Conservation (phyloP, 1,139 yeast genomes). For the Suhomyces guaymorum region DNA sequence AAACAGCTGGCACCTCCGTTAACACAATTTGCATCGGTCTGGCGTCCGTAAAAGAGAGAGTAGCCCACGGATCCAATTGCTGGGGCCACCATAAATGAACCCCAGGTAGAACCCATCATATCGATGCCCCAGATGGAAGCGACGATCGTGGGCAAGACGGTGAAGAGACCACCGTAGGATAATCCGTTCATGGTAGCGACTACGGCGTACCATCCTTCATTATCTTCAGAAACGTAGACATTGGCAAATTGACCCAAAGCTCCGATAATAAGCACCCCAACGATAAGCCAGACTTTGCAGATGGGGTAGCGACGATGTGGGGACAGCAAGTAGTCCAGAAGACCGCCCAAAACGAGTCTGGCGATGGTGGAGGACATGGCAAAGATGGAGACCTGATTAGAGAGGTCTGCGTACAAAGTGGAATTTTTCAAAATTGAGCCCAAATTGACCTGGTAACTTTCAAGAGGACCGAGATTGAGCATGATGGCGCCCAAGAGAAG, state of each 20-base stretch:
- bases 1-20: conserved; percentile 27
- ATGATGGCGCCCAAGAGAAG: conserved; percentile 62
- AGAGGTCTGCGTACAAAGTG: conserved; percentile 40
- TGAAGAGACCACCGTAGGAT: conserved; percentile 81
- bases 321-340: conserved; percentile 55
- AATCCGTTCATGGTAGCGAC: conserved; percentile 64
- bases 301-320: conserved; percentile 28
- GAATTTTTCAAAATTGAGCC: conserved; percentile 56
- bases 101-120: conserved; percentile 92
- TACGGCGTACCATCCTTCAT: conserved; percentile 25
- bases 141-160: conserved; percentile 79
- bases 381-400: conserved; percentile 46
- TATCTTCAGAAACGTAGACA: conserved; percentile 6
- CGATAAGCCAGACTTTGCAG: conserved; percentile 47
- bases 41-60: conserved; percentile 70
- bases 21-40: conserved; percentile 51
- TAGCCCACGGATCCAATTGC: conserved; percentile 77
- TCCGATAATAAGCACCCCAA: conserved; percentile 44
- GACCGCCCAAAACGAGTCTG: conserved; percentile 64
- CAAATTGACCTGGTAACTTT: conserved; percentile 82
- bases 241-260: conserved; percentile 40
- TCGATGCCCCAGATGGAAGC: conserved; percentile 89
- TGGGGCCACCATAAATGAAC: conserved; percentile 86
- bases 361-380: conserved; percentile 43
- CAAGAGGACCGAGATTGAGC: conserved; percentile 80